Percentiles rank a stretch among this genome's conserved stretches.
Conservation (phyloP, 2,329 filamentous ascomycete species). For the Parastagonospora nodorum region DNA sequence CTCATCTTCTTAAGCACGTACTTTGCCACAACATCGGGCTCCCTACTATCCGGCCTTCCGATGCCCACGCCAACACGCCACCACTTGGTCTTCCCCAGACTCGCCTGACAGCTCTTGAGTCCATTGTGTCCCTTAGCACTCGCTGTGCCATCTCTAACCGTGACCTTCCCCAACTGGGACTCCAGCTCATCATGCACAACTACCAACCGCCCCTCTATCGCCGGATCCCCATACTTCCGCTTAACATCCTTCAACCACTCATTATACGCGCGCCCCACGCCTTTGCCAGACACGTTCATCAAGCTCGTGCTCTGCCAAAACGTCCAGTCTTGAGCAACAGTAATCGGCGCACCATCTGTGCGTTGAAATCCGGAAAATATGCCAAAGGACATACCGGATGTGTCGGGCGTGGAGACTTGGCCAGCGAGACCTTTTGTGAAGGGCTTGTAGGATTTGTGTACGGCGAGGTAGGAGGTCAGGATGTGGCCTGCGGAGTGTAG, state of each 20-base stretch:
- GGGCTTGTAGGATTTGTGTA: constrained; percentile 34
- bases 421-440: constrained; percentile 38
- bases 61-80: constrained; percentile 81
- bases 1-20: constrained; percentile 79
- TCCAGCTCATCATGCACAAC: constrained; percentile 92
- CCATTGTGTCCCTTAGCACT: constrained; percentile 54
- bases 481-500: constrained; percentile 88
- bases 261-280: constrained; percentile 69
- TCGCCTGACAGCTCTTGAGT: constrained; percentile 48
- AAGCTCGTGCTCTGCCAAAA: constrained; percentile 75
- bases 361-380: constrained; percentile 49
- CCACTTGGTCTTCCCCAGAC: constrained; percentile 46
- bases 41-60: constrained; percentile 75
- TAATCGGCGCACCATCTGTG: constrained; percentile 4
- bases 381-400: constrained; percentile 42
- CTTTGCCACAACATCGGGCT: constrained; percentile 68
- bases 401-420: constrained; percentile 32
- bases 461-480: constrained; percentile 59
- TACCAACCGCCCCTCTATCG: constrained; percentile 62
- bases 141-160: constrained; percentile 63
- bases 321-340: constrained; percentile 55
- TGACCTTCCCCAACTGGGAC: constrained; percentile 68
- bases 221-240: constrained; percentile 9
- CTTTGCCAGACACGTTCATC: constrained; percentile 85
- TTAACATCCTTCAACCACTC: constrained; percentile 47